phyloP scores from a whole-genome alignment of 2,329 filamentous ascomycete species.

The Trichoderma sp. region DNA sequence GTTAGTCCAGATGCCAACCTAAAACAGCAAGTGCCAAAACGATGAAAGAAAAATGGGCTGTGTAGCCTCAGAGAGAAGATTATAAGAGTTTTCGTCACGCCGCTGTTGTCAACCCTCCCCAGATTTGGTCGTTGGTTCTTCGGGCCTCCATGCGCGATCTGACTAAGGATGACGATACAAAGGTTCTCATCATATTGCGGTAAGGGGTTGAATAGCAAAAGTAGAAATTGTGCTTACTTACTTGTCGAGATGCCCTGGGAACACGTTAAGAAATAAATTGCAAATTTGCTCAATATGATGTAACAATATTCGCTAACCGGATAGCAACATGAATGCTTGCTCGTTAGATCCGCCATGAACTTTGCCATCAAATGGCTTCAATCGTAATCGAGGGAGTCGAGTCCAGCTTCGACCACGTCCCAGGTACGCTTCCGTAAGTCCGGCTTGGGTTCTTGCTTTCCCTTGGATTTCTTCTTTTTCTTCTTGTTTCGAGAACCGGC shows the following conservation, averaged over 20 bases:
- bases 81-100: slow-evolving; percentile 49
- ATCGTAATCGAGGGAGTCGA: slow-evolving; percentile 63
- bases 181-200: slow-evolving; percentile 73
- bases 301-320: not conserved
- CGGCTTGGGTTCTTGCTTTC: slow-evolving; percentile 52
- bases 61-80: slow-evolving; percentile 56
- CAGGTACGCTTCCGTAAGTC: slow-evolving; percentile 67
- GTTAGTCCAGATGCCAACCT: not conserved
- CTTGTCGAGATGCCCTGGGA: not conserved
- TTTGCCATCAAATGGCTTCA: slow-evolving; percentile 35
- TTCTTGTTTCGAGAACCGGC: slow-evolving; percentile 29
- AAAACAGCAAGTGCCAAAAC: not conserved
- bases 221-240: not conserved
- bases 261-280: not conserved
- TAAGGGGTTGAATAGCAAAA: not conserved
- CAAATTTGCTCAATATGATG: not conserved
- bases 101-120: slow-evolving; percentile 37
- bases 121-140: slow-evolving; percentile 37
- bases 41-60: not conserved
- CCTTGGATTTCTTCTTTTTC: slow-evolving; percentile 42
- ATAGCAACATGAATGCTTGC: not conserved
- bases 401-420: slow-evolving; percentile 64
- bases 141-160: slow-evolving; percentile 49
- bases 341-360: not conserved
- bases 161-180: slow-evolving; percentile 98